phyloP scores from a whole-genome alignment of 2,329 filamentous ascomycete genomes.

The Colletotrichum tropicale region DNA sequence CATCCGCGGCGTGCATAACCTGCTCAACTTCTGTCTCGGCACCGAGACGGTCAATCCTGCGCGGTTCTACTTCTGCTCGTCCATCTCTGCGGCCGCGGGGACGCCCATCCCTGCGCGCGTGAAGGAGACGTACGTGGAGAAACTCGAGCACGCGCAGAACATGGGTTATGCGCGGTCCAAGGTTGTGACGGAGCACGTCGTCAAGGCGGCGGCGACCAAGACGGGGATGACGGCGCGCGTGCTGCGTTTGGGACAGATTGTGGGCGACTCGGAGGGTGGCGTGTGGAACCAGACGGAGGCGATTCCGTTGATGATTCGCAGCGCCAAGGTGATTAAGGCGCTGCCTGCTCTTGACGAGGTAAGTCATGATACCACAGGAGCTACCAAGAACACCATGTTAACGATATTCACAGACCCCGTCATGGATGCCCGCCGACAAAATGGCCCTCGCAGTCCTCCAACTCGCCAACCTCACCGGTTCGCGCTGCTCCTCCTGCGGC shows the following conservation, averaged over 20 bases:
- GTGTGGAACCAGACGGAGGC: constrained; percentile 55
- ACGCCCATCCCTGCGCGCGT: constrained; percentile 40
- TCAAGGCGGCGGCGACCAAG: constrained; percentile 31
- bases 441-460: constrained; percentile 37
- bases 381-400: too few relatives aligned
- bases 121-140: constrained; percentile 36
- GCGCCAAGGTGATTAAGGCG: constrained; percentile 47
- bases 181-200: constrained; percentile 50
- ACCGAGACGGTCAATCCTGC: constrained; percentile 36
- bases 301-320: constrained; percentile 52
- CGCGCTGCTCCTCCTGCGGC: constrained; percentile 33
- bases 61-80: constrained; percentile 48
- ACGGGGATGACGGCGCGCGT: constrained; percentile 38
- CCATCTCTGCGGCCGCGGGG: constrained; percentile 43
- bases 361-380: background rate
- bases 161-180: constrained; percentile 59
- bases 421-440: constrained; percentile 44
- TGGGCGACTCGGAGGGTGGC: constrained; percentile 48
- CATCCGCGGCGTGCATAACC: constrained; percentile 48
- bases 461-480: constrained; percentile 26
- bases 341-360: constrained; percentile 47
- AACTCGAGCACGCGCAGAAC: constrained; percentile 44
- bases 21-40: constrained; percentile 44
- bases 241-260: constrained; percentile 48
- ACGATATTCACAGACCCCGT: constrained; percentile 25